A percentile compares a stretch with the other conserved stretches of the same genome.
phyloP scores from a whole-genome alignment of 2,329 filamentous ascomycete species.

The Sarocladium strictum region DNA sequence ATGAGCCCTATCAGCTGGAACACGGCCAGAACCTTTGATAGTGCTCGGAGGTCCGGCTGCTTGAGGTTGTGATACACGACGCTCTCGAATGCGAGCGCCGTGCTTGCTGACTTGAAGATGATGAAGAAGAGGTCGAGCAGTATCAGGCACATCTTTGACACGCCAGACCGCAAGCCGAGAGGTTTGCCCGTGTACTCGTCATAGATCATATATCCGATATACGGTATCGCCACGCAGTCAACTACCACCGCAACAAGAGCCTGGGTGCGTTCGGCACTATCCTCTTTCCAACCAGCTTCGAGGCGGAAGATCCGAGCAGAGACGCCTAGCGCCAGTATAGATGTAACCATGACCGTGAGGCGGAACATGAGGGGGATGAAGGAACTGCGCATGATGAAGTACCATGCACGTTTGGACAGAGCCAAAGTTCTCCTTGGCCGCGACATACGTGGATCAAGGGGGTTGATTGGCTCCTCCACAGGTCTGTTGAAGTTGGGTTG shows the following conservation, averaged over 20 bases:
- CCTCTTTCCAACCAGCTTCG: constrained; percentile 36
- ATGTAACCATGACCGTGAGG: constrained; percentile 75
- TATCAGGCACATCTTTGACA: constrained; percentile 82
- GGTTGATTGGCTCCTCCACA: constrained; percentile 25
- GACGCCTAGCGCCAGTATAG: constrained; percentile 72
- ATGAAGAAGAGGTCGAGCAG: constrained; percentile 94
- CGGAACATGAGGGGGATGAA: constrained; percentile 83
- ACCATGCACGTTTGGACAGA: constrained; percentile 54
- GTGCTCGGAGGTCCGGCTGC: constrained; percentile 39
- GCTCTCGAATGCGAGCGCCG: constrained; percentile 82
- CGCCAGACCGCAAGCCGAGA: constrained; percentile 75
- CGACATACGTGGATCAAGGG: constrained; percentile 21
- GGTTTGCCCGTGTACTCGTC: constrained; percentile 96
- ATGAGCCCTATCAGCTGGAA: constrained; percentile 77
- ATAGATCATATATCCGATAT: constrained; percentile 88
- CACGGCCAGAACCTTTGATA: constrained; percentile 63
- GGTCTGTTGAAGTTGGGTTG: constrained; percentile 41
- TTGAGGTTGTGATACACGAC: constrained; percentile 52
- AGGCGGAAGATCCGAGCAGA: constrained; percentile 67
- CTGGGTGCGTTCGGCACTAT: constrained; percentile 59
- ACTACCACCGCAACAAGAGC: constrained; percentile 85
- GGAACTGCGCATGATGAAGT: constrained; percentile 68
- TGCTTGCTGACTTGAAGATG: constrained; percentile 91
- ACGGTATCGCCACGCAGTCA: constrained; percentile 81
- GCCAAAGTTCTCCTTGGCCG: constrained; percentile 23